Percentiles rank a stretch among this genome's conserved stretches.
These are phyloP conservation scores for Ulmus americana DNA, from an alignment of 331 rosid species.

Conservation along the genomic window DNA sequence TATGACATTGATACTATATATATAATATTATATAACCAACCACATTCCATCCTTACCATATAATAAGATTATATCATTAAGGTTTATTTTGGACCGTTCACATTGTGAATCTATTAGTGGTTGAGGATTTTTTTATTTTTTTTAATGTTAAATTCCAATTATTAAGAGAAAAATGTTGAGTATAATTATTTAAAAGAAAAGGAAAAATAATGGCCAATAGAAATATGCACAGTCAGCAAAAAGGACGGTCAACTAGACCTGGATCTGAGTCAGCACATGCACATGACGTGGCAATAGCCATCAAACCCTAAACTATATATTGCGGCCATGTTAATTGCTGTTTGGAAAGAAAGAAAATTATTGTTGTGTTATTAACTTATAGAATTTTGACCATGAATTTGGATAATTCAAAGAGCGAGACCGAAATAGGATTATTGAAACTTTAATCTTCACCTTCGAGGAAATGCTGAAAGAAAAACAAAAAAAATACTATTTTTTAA, in stretches of 20 bases:
- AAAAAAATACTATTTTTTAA: too few relatives aligned
- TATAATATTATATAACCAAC: background rate
- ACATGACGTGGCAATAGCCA: background rate
- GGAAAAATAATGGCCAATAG: background rate
- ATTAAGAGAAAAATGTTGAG: background rate
- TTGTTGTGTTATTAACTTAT: background rate
- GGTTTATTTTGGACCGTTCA: background rate
- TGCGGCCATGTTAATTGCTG: too few relatives aligned
- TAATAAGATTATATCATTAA: background rate
- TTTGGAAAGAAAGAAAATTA: background rate
- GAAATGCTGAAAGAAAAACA: too few relatives aligned
- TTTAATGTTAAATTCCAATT: background rate
- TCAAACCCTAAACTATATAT: too few relatives aligned
- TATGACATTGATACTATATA: too few relatives aligned
- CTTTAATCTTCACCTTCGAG: too few relatives aligned
- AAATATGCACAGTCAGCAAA: conserved; percentile 3
- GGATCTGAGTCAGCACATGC: conserved; percentile 25
- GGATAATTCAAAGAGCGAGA: conserved; percentile 8
- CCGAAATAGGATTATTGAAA: too few relatives aligned
- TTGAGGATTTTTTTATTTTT: background rate
- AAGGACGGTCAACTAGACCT: conserved; percentile 1
- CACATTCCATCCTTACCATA: background rate
- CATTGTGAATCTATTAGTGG: background rate
- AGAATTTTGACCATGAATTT: background rate
- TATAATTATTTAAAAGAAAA: background rate